Conservation (phyloP, 305 asterid species). For the Salvia sclarea region DNA sequence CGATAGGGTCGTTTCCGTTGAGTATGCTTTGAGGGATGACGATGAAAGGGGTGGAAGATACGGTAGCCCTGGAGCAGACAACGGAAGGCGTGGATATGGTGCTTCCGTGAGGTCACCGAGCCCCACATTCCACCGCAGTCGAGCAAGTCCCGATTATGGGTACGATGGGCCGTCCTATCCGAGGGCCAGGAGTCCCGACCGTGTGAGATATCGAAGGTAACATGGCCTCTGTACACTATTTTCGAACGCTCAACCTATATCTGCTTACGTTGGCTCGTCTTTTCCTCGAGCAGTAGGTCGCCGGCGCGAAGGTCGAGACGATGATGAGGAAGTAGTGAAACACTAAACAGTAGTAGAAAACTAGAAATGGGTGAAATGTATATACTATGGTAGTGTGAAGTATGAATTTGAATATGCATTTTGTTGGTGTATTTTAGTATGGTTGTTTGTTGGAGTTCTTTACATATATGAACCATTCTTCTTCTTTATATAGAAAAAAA, state of each 20-base stretch:
- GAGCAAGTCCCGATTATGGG: slow-evolving; percentile 18
- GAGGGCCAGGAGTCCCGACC: not conserved
- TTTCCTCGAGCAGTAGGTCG: not conserved
- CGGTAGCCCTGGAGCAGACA: not conserved
- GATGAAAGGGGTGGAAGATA: slow-evolving; percentile 3
- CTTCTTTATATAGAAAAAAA: too few relatives aligned
- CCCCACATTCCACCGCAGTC: slow-evolving; percentile 3
- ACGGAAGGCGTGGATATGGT: slow-evolving; percentile 19
- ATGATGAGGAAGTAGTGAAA: not conserved
- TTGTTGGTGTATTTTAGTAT: not conserved
- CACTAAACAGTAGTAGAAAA: too few relatives aligned
- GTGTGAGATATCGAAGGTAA: not conserved
- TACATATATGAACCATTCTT: too few relatives aligned
- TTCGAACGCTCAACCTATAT: too few relatives aligned
- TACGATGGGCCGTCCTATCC: not conserved
- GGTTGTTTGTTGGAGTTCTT: not conserved
- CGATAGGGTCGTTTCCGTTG: not conserved
- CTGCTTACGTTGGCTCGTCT: not conserved
- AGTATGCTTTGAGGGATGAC: slow-evolving; percentile 1
- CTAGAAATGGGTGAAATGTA: not conserved
- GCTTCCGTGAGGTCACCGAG: slow-evolving; percentile 24
- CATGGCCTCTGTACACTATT: too few relatives aligned
- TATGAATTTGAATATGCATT: not conserved
- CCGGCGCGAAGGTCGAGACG: not conserved
- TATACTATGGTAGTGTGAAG: not conserved